Evolutionary conservation across 2,329 filamentous ascomycete species (phyloP).

Genomic region (Colletotrichum filicis): DNA sequence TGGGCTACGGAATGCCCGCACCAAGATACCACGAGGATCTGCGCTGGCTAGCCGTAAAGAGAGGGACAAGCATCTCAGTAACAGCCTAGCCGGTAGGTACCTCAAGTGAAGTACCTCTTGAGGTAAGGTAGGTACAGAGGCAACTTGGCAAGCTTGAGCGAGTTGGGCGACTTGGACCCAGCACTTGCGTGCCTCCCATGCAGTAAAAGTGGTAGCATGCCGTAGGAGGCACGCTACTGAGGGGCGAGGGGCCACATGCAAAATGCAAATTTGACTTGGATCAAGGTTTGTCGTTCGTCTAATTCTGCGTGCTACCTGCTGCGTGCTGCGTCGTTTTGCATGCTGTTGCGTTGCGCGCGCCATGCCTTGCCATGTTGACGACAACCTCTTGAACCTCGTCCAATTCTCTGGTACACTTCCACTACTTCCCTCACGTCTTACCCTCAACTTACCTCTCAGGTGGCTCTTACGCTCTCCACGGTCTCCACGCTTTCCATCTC

Average conservation of each 20-base stretch:
- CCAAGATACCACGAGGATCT: conserved; percentile 22
- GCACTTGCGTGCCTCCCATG: neutral
- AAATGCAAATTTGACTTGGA: conserved; percentile 36
- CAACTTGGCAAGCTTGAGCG: no score
- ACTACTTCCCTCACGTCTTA: neutral
- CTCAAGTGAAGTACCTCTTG: neutral
- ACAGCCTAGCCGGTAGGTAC: neutral
- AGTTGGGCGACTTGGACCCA: no score
- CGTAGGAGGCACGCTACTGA: conserved; percentile 27
- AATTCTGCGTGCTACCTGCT: conserved; percentile 1
- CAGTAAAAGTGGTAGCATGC: conserved; percentile 1
- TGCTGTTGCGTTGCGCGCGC: conserved; percentile 3
- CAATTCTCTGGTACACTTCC: no score
- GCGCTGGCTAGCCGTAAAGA: conserved; percentile 3
- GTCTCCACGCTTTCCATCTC: neutral
- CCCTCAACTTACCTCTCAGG: no score
- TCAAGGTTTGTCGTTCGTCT: conserved; percentile 34
- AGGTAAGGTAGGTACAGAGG: no score
- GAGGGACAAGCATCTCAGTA: neutral
- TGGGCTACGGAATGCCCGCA: conserved; percentile 26
- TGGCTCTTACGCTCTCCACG: neutral
- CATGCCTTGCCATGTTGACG: conserved; percentile 27
- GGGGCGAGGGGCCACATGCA: conserved; percentile 35
- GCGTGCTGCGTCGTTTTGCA: neutral
- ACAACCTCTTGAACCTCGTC: conserved; percentile 18